phyloP scores from a whole-genome alignment of 2,329 filamentous ascomycete genomes.

The Fusarium sp. region DNA sequence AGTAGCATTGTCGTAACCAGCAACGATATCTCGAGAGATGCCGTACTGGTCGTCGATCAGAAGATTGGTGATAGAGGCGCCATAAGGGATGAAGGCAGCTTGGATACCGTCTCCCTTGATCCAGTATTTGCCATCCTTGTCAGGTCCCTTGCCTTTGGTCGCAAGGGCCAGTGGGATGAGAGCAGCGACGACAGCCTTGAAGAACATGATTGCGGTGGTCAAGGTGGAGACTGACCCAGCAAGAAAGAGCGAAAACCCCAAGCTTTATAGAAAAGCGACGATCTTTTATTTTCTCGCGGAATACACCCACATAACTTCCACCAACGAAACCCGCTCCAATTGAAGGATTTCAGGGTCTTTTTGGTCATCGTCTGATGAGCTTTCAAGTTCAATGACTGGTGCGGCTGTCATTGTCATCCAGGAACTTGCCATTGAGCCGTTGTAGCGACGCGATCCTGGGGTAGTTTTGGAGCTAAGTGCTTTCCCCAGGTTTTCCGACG shows the following conservation, averaged over 20 bases:
- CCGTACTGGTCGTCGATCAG: constrained; percentile 77
- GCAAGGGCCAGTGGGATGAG: constrained; percentile 30
- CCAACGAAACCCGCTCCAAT: constrained; percentile 13
- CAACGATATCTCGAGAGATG: constrained; percentile 76
- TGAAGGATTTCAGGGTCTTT: not conserved
- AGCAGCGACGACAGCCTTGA: constrained; percentile 32
- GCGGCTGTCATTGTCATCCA: constrained; percentile 23
- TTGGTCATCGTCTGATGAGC: constrained; percentile 26
- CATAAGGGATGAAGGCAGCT: constrained; percentile 79
- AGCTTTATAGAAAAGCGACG: constrained; percentile 31
- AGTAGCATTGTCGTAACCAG: constrained; percentile 80
- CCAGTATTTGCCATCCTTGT: constrained; percentile 77
- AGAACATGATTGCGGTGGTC: constrained; percentile 32
- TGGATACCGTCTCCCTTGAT: constrained; percentile 75
- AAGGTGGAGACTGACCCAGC: constrained; percentile 6
- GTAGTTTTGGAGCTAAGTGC: constrained; percentile 22
- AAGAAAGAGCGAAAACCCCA: not conserved
- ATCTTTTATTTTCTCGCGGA: not conserved
- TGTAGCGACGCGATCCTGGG: constrained; percentile 18
- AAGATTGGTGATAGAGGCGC: constrained; percentile 78
- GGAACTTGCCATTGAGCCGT: constrained; percentile 17
- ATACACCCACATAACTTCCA: constrained; percentile 10
- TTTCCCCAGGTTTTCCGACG: constrained; percentile 36
- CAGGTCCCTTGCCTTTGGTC: constrained; percentile 54
- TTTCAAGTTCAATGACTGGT: constrained; percentile 29